These are phyloP conservation scores for Vigna hirtella DNA, from an alignment of 306 rosid genomes.

Conservation along the genomic window DNA sequence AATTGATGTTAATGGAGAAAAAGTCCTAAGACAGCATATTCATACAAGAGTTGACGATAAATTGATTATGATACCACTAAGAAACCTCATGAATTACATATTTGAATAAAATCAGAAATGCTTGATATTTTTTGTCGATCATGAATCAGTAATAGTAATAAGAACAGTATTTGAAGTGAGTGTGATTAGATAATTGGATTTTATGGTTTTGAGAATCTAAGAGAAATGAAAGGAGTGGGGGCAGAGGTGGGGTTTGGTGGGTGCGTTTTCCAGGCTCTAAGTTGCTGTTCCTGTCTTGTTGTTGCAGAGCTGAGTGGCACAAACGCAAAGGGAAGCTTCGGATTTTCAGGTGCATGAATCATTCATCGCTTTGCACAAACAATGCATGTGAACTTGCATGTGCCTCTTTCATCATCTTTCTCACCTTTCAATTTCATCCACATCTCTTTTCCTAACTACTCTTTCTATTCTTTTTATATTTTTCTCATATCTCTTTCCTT, in stretches of 20 bases:
- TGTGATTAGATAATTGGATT: too few species aligned
- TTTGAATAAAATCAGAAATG: slow-evolving; percentile 30
- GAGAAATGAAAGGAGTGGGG: slow-evolving; percentile 30
- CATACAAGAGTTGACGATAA: not conserved
- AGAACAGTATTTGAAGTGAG: too few species aligned
- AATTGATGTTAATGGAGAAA: not conserved
- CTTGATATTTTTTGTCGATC: slow-evolving; percentile 31
- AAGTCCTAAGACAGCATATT: not conserved
- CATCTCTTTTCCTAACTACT: too few species aligned
- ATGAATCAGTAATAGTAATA: not conserved
- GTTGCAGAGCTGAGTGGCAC: not conserved
- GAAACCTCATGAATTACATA: slow-evolving; percentile 11
- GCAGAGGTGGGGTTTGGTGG: not conserved
- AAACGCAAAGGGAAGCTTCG: slow-evolving; percentile 41
- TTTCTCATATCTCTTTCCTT: too few species aligned
- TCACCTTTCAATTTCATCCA: too few species aligned
- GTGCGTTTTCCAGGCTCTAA: slow-evolving; percentile 18
- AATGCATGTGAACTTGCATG: slow-evolving; percentile 25
- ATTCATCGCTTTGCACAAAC: slow-evolving; percentile 29
- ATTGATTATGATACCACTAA: slow-evolving; percentile 29
- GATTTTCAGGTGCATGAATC: slow-evolving; percentile 27
- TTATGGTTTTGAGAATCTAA: not conserved
- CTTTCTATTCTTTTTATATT: too few species aligned
- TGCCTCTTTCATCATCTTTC: not conserved
- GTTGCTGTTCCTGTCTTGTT: slow-evolving; percentile 1